phyloP scores from a whole-genome alignment of 2,329 filamentous ascomycete species.

The Dactylellina leptospora region DNA sequence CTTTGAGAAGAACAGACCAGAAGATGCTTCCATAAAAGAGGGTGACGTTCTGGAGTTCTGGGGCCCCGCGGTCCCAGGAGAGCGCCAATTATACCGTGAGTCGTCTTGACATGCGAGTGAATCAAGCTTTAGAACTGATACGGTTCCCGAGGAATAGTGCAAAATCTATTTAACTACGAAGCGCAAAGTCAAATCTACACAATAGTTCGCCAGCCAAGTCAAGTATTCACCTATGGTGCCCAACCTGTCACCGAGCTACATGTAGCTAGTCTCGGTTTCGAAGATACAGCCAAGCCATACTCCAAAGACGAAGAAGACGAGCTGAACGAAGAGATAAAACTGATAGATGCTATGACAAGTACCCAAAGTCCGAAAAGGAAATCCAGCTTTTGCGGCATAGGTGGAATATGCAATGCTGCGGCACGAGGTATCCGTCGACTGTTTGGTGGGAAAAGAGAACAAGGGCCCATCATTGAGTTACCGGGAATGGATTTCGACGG shows the following conservation, averaged over 20 bases:
- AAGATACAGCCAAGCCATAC: constrained; percentile 4
- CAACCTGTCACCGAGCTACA: constrained; percentile 13
- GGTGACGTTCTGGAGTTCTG: constrained; percentile 37
- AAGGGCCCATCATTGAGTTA: constrained; percentile 13
- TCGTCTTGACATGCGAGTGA: background rate
- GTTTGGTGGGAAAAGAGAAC: background rate
- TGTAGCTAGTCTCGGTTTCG: constrained; percentile 7
- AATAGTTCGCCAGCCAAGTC: background rate
- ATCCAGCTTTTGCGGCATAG: constrained; percentile 2
- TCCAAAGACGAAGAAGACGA: background rate
- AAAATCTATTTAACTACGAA: background rate
- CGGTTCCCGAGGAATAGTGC: too few species aligned
- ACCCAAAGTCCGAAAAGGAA: background rate
- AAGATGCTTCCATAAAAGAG: constrained; percentile 16
- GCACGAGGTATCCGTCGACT: constrained; percentile 8
- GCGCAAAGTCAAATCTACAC: background rate
- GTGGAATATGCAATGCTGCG: constrained; percentile 9
- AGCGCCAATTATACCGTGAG: constrained; percentile 30
- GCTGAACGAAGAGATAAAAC: background rate
- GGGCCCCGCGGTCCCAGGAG: background rate
- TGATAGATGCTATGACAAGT: constrained; percentile 4
- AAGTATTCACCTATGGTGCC: background rate
- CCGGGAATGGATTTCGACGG: background rate
- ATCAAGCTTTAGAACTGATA: background rate
- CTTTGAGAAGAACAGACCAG: background rate